phyloP scores from a whole-genome alignment of 345 rosid species.

The Capsella bursapastoris region DNA sequence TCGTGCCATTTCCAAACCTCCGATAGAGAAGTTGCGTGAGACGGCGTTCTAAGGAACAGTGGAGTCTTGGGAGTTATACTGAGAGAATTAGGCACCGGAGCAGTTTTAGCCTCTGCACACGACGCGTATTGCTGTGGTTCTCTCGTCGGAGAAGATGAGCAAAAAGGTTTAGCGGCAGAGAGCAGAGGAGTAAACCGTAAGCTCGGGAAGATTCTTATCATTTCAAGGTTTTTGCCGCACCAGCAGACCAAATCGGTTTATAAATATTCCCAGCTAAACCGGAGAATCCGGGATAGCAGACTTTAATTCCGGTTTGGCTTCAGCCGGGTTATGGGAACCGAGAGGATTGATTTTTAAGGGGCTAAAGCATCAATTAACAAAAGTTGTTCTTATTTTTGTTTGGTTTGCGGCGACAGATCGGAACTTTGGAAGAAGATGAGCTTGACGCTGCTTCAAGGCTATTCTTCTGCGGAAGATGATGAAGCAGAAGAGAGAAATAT shows the following conservation, averaged over 20 bases:
- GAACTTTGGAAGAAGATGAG: slow-evolving; percentile 53
- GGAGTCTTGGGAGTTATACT: slow-evolving; percentile 53
- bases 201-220: slow-evolving; percentile 42
- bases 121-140: slow-evolving; percentile 19
- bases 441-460: slow-evolving; percentile 77
- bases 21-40: slow-evolving; percentile 49
- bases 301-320: slow-evolving; percentile 24
- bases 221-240: slow-evolving; percentile 39
- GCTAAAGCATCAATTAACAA: slow-evolving; percentile 24
- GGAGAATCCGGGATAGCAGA: not conserved
- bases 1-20: slow-evolving; percentile 71
- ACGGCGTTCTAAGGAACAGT: slow-evolving; percentile 60
- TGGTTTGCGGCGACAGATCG: slow-evolving; percentile 25
- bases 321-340: not conserved
- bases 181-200: slow-evolving; percentile 31
- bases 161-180: slow-evolving; percentile 38
- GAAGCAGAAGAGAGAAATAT: slow-evolving; percentile 47
- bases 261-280: slow-evolving; percentile 24
- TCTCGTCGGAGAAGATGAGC: slow-evolving; percentile 42
- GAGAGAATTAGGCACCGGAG: not conserved
- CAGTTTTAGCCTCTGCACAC: not conserved
- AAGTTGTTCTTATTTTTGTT: not conserved
- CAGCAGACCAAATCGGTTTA: slow-evolving; percentile 39
- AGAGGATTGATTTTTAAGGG: slow-evolving; percentile 1
- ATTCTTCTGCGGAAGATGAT: slow-evolving; percentile 87